phyloP scores from a whole-genome alignment of 345 rosid species.

The Pugionium cornutum region DNA sequence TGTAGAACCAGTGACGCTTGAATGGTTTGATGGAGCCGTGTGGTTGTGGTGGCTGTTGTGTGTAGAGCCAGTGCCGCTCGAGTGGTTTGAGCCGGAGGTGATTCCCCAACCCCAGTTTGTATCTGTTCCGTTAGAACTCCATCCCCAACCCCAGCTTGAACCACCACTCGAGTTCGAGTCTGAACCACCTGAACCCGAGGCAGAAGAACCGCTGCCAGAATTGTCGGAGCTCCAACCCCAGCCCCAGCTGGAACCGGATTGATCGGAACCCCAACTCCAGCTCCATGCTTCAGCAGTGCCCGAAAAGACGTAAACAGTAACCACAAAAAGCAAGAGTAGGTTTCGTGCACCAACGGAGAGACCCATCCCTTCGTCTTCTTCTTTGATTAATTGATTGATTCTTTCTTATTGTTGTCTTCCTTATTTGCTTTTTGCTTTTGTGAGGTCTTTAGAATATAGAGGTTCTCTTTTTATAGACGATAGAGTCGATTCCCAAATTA shows the following conservation, averaged over 20 bases:
- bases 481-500: constrained; percentile 1
- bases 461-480: neutral
- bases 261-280: constrained; percentile 20
- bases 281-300: constrained; percentile 23
- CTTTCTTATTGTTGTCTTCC: neutral
- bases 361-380: constrained; percentile 3
- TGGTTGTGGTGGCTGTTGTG: neutral
- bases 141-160: constrained; percentile 23
- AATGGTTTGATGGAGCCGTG: constrained; percentile 10
- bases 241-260: constrained; percentile 6
- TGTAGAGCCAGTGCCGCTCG: neutral
- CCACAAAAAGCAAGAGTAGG: constrained; percentile 7
- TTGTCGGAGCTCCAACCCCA: constrained; percentile 18
- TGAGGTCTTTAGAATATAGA: neutral
- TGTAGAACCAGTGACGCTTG: constrained; percentile 3
- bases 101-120: constrained; percentile 26
- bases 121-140: constrained; percentile 21
- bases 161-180: constrained; percentile 16
- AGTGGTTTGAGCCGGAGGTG: neutral
- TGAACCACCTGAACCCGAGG: constrained; percentile 15
- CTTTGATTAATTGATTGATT: neutral
- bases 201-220: neutral
- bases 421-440: neutral
- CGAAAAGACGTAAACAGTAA: neutral
- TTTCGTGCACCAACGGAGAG: neutral